These are phyloP conservation scores for Lathyrus aphaca DNA, from an alignment of 306 rosid genomes.

Conservation along the genomic window DNA sequence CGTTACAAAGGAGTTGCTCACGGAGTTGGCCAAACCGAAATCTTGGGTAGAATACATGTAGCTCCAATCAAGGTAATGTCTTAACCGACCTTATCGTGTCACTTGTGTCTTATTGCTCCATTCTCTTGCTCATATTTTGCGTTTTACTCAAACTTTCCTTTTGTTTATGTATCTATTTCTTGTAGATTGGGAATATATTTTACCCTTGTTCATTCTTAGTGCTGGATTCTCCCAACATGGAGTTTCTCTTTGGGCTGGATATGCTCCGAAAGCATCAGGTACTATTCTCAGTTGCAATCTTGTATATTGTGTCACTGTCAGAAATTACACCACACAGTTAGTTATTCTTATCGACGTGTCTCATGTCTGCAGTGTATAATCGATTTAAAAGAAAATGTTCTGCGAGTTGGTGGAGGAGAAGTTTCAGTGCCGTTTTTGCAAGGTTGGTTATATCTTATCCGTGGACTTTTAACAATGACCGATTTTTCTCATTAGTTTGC, in stretches of 20 bases:
- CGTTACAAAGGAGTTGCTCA: conserved; percentile 96
- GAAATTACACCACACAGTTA: conserved; percentile 18
- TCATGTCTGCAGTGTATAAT: conserved; percentile 70
- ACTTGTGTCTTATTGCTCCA: conserved; percentile 6
- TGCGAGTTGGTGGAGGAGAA: conserved; percentile 97
- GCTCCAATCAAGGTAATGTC: conserved; percentile 92
- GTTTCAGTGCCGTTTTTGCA: conserved; percentile 92
- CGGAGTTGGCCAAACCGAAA: conserved; percentile 98
- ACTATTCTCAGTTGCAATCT: conserved; percentile 28
- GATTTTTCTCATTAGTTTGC: conserved; percentile 21
- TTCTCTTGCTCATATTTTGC: background rate
- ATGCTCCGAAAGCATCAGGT: conserved; percentile 99
- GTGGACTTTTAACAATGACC: conserved; percentile 2
- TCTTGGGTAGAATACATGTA: conserved; percentile 93
- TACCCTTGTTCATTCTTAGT: conserved; percentile 92
- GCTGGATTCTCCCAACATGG: conserved; percentile 90
- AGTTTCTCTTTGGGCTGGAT: conserved; percentile 93
- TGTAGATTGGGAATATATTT: conserved; percentile 81
- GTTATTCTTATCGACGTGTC: conserved; percentile 33
- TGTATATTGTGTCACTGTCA: conserved; percentile 12
- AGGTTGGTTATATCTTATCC: conserved; percentile 55
- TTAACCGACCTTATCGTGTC: conserved; percentile 2
- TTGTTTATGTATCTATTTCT: conserved; percentile 14
- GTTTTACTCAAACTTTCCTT: conserved; percentile 3
- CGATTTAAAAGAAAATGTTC: conserved; percentile 80